Base-by-base conservation (phyloP, 202 grass and related monocot species). In the Tripidium arundinaceum region DNA sequence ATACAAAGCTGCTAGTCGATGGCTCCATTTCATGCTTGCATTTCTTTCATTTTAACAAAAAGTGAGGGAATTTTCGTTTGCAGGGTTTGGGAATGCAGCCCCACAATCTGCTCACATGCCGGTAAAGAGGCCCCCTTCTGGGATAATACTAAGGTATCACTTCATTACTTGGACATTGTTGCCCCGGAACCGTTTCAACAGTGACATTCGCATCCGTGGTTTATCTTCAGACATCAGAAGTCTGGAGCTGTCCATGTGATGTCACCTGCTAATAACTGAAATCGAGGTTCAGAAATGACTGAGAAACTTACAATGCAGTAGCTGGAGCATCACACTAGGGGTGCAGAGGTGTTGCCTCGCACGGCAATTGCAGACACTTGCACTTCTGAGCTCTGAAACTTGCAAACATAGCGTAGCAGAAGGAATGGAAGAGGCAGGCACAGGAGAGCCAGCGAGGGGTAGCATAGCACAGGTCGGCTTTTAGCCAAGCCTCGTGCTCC, bases 351-450 rank as follows among this genome's bases (percentile, higher is more conserved):
- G 15, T 15, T 15, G 64, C 12, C 10, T 18, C 54, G 36, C 6
- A 22, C 0, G 36, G 67, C 12, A 25, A 28, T 27, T 43, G 2
- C n/a, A 55, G n/a, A 55, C 8, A 24, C 5, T 7, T 52, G 19
- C 50, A 6, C 0, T 60, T 27, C 3, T 26, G 24, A 47, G 24
- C 24, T 70, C 25, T 18, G 24, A 49, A 0, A 37, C 15, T 11
- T 78, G 31, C 19, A 60, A 36, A 40, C 52, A 45, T 7, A 82
- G 77, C 79, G 34, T 83, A 87, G 70, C 52, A 79, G 83, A 75
- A 97, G 83, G 81, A 80, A 84, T 97, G 93, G 93, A 91, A 78
- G 86, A 84, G 86, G 86, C 41, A 97, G 68, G 86, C 93, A 97
- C 75, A 93, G 86, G 93, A 93, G 79, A 34, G 18, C 39, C 39